A percentile compares a stretch with the other conserved stretches of the same genome.
phyloP scores from a whole-genome alignment of 2,329 filamentous ascomycete species.

The Spiromastix sp. region DNA sequence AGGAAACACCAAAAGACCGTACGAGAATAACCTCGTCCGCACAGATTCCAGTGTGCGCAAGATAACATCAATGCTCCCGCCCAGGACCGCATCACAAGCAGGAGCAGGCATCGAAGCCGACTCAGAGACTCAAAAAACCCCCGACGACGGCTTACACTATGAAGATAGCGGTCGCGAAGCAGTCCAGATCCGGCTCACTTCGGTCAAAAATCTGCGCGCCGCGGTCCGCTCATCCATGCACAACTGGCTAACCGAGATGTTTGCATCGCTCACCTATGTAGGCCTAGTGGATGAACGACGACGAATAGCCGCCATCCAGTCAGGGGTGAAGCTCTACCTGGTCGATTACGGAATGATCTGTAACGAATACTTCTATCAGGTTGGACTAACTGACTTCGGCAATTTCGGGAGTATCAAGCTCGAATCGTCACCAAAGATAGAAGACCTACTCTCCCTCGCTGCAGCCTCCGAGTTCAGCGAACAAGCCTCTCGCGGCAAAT shows the following conservation, averaged over 20 bases:
- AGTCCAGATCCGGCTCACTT: constrained; percentile 64
- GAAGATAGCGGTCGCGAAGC: constrained; percentile 59
- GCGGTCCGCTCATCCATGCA: constrained; percentile 75
- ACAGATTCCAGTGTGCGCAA: constrained; percentile 85
- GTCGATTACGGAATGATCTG: constrained; percentile 83
- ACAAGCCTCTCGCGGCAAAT: constrained; percentile 9
- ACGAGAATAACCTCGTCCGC: constrained; percentile 81
- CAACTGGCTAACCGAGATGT: constrained; percentile 73
- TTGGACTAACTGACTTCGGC: constrained; percentile 87
- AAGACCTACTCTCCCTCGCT: constrained; percentile 61
- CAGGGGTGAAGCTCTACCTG: constrained; percentile 82
- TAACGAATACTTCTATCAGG: constrained; percentile 89
- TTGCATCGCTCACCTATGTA: constrained; percentile 83
- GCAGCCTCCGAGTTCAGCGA: constrained; percentile 58
- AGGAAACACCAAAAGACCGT: constrained; percentile 42
- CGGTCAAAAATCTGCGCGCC: constrained; percentile 72
- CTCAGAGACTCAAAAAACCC: constrained; percentile 17
- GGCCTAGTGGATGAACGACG: constrained; percentile 81
- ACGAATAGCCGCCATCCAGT: constrained; percentile 84
- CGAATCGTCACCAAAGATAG: constrained; percentile 60
- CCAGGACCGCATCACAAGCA: constrained; percentile 31
- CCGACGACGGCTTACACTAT: constrained; percentile 54
- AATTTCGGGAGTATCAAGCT: constrained; percentile 85
- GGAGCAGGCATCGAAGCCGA: constrained; percentile 23
- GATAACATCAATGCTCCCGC: constrained; percentile 91